Evolutionary conservation across 2,329 filamentous ascomycete genomes (phyloP).

Genomic region (Fusarium globosum): DNA sequence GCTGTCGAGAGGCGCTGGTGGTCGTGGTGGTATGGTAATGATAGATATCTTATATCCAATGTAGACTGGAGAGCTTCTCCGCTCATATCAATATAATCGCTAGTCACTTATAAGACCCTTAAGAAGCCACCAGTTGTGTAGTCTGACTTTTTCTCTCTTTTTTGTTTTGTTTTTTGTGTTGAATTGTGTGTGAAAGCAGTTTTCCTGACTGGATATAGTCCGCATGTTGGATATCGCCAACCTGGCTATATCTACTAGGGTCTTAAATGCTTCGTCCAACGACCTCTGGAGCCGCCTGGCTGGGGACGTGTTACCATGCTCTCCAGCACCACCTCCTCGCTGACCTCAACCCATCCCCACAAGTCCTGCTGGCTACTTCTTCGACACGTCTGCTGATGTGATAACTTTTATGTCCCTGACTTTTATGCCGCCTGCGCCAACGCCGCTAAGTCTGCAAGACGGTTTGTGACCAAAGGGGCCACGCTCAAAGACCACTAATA

Average conservation of each 20-base stretch:
- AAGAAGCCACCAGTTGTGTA: background rate
- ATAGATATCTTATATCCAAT: slow-evolving; percentile 20
- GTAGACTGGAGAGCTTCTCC: slow-evolving; percentile 13
- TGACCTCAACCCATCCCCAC: slow-evolving; percentile 32
- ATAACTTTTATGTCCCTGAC: slow-evolving; percentile 41
- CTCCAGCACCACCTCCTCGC: background rate
- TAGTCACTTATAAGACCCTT: slow-evolving; percentile 9
- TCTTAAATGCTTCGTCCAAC: slow-evolving; percentile 12
- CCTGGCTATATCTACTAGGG: slow-evolving; percentile 17
- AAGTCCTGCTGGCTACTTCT: slow-evolving; percentile 34
- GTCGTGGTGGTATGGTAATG: slow-evolving; percentile 14
- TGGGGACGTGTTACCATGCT: slow-evolving; percentile 6
- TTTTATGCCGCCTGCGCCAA: slow-evolving; percentile 43
- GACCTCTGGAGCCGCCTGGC: slow-evolving; percentile 5
- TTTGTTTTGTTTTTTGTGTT: background rate
- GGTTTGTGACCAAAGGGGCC: slow-evolving; percentile 37
- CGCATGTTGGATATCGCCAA: slow-evolving; percentile 10
- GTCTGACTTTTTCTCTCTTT: background rate
- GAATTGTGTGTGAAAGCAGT: slow-evolving; percentile 4
- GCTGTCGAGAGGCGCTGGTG: background rate
- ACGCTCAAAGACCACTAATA: slow-evolving; percentile 35
- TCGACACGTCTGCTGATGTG: slow-evolving; percentile 31
- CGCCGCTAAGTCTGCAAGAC: slow-evolving; percentile 42
- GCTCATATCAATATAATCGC: slow-evolving; percentile 26
- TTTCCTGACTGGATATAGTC: slow-evolving; percentile 24